Base-by-base conservation (phyloP, 2,329 filamentous ascomycete genomes). In the Colletotrichum zoysiae region DNA sequence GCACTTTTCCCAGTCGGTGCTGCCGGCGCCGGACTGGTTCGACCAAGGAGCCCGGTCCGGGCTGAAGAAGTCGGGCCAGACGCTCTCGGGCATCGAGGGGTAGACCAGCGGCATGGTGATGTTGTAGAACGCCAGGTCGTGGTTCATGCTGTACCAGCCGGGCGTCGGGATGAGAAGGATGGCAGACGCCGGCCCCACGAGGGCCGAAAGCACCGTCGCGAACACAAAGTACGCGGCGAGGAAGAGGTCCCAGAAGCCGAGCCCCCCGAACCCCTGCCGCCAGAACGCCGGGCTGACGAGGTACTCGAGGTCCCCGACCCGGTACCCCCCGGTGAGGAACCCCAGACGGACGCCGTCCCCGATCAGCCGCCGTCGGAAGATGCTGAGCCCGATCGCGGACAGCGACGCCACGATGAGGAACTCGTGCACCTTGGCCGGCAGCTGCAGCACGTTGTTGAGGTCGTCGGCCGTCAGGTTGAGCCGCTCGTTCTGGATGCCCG, bases 101-200 rank as follows among this genome's bases (percentile, higher is more conserved):
- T 57, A 57, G 33, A 57, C 11, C 33, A 57, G 4, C 4, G 53
- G 53, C 53, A 57, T 38, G 33, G 16, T 57, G 18, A 57, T 16
- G 33, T 57, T 57, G 20, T 57, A 12, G 53, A 57, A 57, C 2
- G 53, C 53, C 20, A 16, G 20, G n/a, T 35, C 38, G 18, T 62
- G 50, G 1, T 23, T 12, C 11, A 65, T 2, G 1, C 33, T 9
- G 7, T 66, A 73, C 56, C 67, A 71, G 3, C 62, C 70, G 0
- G 50, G 56, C 7, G 67, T 70, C 5, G 67, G 73, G 5, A 74
- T 53, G 7, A 74, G 60, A 12, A 74, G 62, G 11, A 74, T 56
- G 12, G 66, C 70, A 8, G 67, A 74, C 11, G 71, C 73, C 3
- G 71, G 66, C 1, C 66, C 66, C 11, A 73, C 53, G 16, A 74